Base-by-base conservation (phyloP, 2,329 filamentous ascomycete species). In the Cercospora brassicicola region DNA sequence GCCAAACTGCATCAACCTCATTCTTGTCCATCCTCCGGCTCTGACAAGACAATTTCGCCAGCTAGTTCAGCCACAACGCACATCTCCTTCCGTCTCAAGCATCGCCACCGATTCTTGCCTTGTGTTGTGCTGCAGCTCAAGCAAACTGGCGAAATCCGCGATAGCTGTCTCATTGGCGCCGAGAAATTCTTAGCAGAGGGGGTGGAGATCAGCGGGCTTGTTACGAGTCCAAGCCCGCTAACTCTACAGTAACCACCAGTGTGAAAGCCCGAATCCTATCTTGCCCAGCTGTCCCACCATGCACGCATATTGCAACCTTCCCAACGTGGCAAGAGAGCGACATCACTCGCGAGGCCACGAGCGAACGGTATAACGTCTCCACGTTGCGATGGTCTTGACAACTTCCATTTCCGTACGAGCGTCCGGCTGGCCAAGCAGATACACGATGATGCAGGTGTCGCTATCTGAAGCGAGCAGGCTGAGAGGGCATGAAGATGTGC, bases 291-390 rank as follows among this genome's bases (percentile, higher is more conserved):
- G 10, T 62, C 59, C 33, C 59, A 13, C 26, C 42, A 62, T 62
- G 59, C 59, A 62, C 23, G 59, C 39, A 62, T 9, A 31, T 33
- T 62, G 39, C 59, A 62, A 62, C 59, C 59, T 62, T 62, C 59
- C 59, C 4, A 45, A 45, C 59, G 59, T 62, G 59, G 59, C 39
- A 48, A 62, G 42, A 62, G 59, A 62, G 59, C 59, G 59, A 62
- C 59, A 48, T 51, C 28, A 18, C 36, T 45, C 36, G 59, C 59
- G 59, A 62, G 59, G 20, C 18, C 39, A 48, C 59, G 59, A 62
- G 42, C 39, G 59, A 62, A 30, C 26, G 11, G 10, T 42, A n/a
- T 28, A 23, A 20, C 20, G 20, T 30, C 23, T 62, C 42, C 33
- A 30, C 23, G 23, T 48, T 48, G 20, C 18, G 59, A 48, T 48